Conservation (phyloP, 2,329 filamentous ascomycete species). For the Sporothrix pallida region DNA sequence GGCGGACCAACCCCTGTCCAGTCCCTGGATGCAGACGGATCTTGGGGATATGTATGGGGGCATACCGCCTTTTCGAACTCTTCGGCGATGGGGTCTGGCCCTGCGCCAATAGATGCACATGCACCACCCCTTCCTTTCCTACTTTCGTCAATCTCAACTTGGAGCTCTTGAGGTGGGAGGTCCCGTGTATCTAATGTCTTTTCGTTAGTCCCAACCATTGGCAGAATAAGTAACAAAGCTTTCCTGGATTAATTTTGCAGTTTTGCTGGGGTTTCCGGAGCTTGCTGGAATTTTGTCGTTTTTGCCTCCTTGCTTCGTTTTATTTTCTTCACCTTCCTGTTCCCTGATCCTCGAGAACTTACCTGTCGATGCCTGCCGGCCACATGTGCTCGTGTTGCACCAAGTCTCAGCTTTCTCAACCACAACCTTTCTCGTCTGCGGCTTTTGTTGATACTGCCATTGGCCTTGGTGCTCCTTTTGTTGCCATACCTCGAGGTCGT, state of each 20-base stretch:
- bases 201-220: neutral
- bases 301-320: neutral
- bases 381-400: slow-evolving; percentile 8
- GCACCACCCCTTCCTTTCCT: slow-evolving; percentile 6
- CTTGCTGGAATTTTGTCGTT: neutral
- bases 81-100: slow-evolving; percentile 26
- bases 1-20: slow-evolving; percentile 3
- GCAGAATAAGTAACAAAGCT: neutral
- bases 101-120: slow-evolving; percentile 22
- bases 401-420: neutral
- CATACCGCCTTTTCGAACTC: slow-evolving; percentile 27
- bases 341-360: neutral
- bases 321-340: too few relatives aligned
- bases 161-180: neutral
- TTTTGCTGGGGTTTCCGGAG: neutral
- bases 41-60: neutral
- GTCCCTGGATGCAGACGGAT: slow-evolving; percentile 5
- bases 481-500: neutral
- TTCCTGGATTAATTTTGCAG: neutral
- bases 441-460: neutral
- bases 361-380: neutral
- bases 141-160: slow-evolving; percentile 12
- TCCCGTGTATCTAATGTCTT: neutral
- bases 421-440: neutral
- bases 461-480: neutral